Conservation (phyloP, 129 eudicot species). For the Tagetes erecta region DNA sequence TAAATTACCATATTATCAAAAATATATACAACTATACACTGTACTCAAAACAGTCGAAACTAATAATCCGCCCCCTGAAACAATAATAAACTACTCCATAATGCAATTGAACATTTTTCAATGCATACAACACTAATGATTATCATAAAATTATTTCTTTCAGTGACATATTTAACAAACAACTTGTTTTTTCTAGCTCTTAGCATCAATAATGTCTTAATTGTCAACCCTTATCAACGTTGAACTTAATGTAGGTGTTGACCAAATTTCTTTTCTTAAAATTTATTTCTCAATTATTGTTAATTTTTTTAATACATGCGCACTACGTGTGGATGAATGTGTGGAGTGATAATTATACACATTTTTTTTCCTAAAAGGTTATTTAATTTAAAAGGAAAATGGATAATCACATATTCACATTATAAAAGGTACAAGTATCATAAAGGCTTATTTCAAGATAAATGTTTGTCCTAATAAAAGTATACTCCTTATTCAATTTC, state of each 20-base stretch:
- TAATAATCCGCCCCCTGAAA: background rate
- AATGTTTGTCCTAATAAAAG: background rate
- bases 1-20: background rate
- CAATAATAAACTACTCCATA: background rate
- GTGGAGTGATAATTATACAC: background rate
- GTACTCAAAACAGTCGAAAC: background rate
- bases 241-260: conserved; percentile 9
- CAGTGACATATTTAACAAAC: background rate
- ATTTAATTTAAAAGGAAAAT: background rate
- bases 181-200: background rate
- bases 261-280: background rate
- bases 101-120: conserved; percentile 1
- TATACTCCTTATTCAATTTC: background rate
- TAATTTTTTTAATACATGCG: background rate
- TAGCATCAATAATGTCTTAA: conserved; percentile 11
- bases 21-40: background rate
- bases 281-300: conserved; percentile 3
- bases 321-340: conserved; percentile 7
- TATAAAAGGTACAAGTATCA: background rate
- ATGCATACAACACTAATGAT: conserved; percentile 5
- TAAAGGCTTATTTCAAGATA: background rate
- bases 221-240: conserved; percentile 17
- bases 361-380: no score
- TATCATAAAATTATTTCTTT: background rate
- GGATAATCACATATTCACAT: background rate